Evolutionary conservation across 169 alveolate species (phyloP).

Genomic region (Sarcocystis neurona): DNA sequence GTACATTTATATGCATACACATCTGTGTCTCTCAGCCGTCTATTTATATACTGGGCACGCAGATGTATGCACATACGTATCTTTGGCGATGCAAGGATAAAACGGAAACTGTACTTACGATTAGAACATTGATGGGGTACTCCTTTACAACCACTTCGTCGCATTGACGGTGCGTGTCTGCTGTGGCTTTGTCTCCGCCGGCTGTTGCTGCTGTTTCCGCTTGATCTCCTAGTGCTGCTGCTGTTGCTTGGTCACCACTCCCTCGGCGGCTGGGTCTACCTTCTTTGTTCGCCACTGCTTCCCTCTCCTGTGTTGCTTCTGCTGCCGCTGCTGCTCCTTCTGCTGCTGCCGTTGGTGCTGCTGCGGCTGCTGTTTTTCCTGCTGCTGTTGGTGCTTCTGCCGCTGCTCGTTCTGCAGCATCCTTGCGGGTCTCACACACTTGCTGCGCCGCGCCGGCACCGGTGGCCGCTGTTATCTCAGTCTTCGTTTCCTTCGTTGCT

Average conservation of each 20-base stretch:
- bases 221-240: neutral
- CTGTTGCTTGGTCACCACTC: too few relatives aligned
- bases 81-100: too few relatives aligned
- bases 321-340: constrained; percentile 24
- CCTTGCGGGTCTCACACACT: too few relatives aligned
- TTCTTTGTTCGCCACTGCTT: neutral
- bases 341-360: constrained; percentile 31
- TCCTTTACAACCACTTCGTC: constrained; percentile 20
- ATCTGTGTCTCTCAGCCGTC: too few relatives aligned
- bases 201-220: constrained; percentile 2
- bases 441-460: too few relatives aligned
- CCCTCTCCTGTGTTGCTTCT: neutral
- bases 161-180: constrained; percentile 10
- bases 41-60: too few relatives aligned
- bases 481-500: neutral
- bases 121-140: constrained; percentile 54
- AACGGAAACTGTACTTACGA: constrained; percentile 19
- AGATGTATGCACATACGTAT: too few relatives aligned
- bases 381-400: too few relatives aligned
- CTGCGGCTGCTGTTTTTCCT: constrained; percentile 28
- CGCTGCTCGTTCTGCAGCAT: too few relatives aligned
- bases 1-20: too few relatives aligned
- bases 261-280: neutral
- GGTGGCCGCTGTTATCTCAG: too few relatives aligned
- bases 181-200: too few relatives aligned